These are phyloP conservation scores for Mucor circinelloides DNA, from an alignment of 371 early-diverging fungal species.

Conservation along the genomic window DNA sequence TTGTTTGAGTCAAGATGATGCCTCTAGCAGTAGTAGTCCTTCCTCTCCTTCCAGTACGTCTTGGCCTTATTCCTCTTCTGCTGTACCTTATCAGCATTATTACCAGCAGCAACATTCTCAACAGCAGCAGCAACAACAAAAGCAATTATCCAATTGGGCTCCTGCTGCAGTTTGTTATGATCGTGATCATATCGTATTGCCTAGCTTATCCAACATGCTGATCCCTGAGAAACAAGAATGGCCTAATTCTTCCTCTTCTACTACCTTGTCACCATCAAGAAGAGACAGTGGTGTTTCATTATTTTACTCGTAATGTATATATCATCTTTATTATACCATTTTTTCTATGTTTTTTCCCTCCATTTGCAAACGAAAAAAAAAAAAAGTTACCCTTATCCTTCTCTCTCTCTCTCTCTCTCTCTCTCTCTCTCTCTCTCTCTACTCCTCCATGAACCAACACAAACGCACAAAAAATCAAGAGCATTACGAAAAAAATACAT, in stretches of 20 bases:
- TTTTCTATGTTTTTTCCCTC: not conserved
- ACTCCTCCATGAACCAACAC: not conserved
- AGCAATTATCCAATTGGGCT: conserved; percentile 7
- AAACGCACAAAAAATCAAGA: not conserved
- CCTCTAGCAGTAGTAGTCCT: conserved; percentile 22
- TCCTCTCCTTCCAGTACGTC: conserved; percentile 35
- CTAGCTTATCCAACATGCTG: conserved; percentile 32
- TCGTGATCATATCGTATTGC: conserved; percentile 26
- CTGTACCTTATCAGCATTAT: conserved; percentile 8
- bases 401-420: not conserved
- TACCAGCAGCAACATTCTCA: not conserved
- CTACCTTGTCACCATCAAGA: conserved; percentile 8
- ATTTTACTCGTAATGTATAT: conserved; percentile 15
- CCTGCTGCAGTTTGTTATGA: conserved; percentile 12
- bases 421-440: not conserved
- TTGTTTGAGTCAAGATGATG: conserved; percentile 28
- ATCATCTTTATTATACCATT: conserved; percentile 4
- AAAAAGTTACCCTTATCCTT: not conserved
- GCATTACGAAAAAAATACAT: not conserved
- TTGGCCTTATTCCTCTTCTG: conserved; percentile 17
- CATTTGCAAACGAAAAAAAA: not conserved
- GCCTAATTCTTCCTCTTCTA: not conserved
- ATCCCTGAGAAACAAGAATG: conserved; percentile 14
- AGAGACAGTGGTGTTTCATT: conserved; percentile 32
- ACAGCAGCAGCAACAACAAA: conserved; percentile 3